Evolutionary conservation across 371 early-diverging fungal genomes (phyloP).

Genomic region (Apophysomyces sp.): DNA sequence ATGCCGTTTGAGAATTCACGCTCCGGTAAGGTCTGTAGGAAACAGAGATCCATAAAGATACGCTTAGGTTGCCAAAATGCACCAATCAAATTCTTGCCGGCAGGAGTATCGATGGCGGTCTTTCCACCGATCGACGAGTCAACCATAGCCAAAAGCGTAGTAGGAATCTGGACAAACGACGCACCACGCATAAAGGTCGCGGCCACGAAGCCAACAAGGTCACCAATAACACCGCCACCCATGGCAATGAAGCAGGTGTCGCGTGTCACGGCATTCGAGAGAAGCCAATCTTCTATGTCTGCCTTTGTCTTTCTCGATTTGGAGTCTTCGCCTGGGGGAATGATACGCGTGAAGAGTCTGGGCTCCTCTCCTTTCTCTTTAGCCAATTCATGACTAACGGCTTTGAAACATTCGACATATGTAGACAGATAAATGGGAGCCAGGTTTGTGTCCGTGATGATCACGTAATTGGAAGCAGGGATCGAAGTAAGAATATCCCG

Average conservation of each 20-base stretch:
- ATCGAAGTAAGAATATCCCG: slow-evolving; percentile 73
- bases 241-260: slow-evolving; percentile 93
- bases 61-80: slow-evolving; percentile 96
- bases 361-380: slow-evolving; percentile 33
- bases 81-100: slow-evolving; percentile 96
- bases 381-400: slow-evolving; percentile 27
- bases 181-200: slow-evolving; percentile 98
- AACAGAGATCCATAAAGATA: slow-evolving; percentile 88
- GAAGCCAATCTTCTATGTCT: slow-evolving; percentile 90
- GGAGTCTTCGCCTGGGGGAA: slow-evolving; percentile 90
- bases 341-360: slow-evolving; percentile 74
- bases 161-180: slow-evolving; percentile 93
- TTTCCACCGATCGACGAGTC: slow-evolving; percentile 98
- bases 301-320: slow-evolving; percentile 90
- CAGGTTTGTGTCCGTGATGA: slow-evolving; percentile 89
- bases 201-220: slow-evolving; percentile 94
- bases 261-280: slow-evolving; percentile 84
- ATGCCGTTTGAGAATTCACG: slow-evolving; percentile 96
- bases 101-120: slow-evolving; percentile 94
- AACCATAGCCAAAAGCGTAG: slow-evolving; percentile 96
- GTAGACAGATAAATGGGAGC: slow-evolving; percentile 72
- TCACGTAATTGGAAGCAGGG: slow-evolving; percentile 83
- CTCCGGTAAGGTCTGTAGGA: slow-evolving; percentile 85
- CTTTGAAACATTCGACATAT: slow-evolving; percentile 48
- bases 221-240: slow-evolving; percentile 98